These are phyloP conservation scores for Protomyces inundatus DNA, from an alignment of 1,139 yeast species.

Conservation along the genomic window DNA sequence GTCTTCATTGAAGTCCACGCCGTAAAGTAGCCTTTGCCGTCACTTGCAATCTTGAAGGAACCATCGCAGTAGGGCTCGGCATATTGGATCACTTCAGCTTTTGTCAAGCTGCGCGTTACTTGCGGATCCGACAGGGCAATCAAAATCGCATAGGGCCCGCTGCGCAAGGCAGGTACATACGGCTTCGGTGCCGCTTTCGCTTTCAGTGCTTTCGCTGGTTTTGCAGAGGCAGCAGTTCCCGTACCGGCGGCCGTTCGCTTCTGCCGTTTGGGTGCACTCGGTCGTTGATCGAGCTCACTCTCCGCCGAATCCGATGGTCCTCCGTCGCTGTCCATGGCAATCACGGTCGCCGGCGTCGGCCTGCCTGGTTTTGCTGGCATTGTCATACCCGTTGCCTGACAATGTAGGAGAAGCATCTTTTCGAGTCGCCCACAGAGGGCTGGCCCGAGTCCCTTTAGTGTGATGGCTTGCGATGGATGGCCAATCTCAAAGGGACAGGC, in stretches of 20 bases:
- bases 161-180: slow-evolving; percentile 70
- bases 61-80: slow-evolving; percentile 62
- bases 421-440: slow-evolving; percentile 51
- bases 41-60: slow-evolving; percentile 55
- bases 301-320: background rate
- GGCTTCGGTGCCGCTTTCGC: slow-evolving; percentile 37
- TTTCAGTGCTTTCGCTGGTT: slow-evolving; percentile 6
- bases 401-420: slow-evolving; percentile 45
- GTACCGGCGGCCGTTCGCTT: background rate
- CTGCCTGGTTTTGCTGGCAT: slow-evolving; percentile 41
- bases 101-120: slow-evolving; percentile 50
- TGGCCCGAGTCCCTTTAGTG: slow-evolving; percentile 58
- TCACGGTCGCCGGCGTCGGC: background rate
- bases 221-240: background rate
- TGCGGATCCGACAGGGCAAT: slow-evolving; percentile 52
- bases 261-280: slow-evolving; percentile 22
- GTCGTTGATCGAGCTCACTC: background rate
- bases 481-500: slow-evolving; percentile 44
- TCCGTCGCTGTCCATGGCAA: background rate
- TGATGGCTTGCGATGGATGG: slow-evolving; percentile 50
- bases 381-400: slow-evolving; percentile 44
- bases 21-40: slow-evolving; percentile 49
- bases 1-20: slow-evolving; percentile 76
- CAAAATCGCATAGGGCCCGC: slow-evolving; percentile 85
- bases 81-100: slow-evolving; percentile 51